phyloP scores from a whole-genome alignment of 106 monocot genomes.

The Agapanthus africanus region DNA sequence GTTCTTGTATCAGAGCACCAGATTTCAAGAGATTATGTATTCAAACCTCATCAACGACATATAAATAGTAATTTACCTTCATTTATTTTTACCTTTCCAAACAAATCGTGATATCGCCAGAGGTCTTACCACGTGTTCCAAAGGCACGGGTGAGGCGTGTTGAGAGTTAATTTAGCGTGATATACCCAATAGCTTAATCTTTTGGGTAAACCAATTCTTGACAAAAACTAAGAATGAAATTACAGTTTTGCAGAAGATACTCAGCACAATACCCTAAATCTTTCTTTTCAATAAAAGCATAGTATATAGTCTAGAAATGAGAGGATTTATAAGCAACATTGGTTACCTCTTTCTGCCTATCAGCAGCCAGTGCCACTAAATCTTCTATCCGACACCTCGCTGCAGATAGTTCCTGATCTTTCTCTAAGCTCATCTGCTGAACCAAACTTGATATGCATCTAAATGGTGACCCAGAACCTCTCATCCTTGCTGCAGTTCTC shows the following conservation, averaged over 20 bases:
- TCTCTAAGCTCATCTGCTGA: constrained; percentile 67
- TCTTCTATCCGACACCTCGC: constrained; percentile 48
- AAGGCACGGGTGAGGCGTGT: too few relatives aligned
- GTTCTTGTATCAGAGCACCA: too few relatives aligned
- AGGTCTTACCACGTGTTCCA: too few relatives aligned
- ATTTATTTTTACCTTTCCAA: too few relatives aligned
- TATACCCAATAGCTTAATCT: too few relatives aligned
- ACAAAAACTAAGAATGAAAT: neutral
- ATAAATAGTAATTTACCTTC: too few relatives aligned
- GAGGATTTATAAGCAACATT: neutral
- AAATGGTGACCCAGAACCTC: constrained; percentile 71
- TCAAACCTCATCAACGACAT: too few relatives aligned
- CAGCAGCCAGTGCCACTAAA: constrained; percentile 35
- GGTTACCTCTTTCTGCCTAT: constrained; percentile 62
- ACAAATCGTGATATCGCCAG: too few relatives aligned
- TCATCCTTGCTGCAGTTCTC: constrained; percentile 29
- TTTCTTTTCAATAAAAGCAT: too few relatives aligned
- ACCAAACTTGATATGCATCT: constrained; percentile 64
- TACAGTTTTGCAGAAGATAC: neutral
- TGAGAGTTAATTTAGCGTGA: too few relatives aligned
- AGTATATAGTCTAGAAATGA: constrained; percentile 1
- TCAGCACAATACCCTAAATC: neutral
- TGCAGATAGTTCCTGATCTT: constrained; percentile 47
- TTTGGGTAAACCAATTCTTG: too few relatives aligned
- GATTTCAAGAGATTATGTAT: too few relatives aligned